A percentile compares a stretch with the other conserved stretches of the same genome.
These are phyloP conservation scores for Orychophragmus violaceus DNA, from an alignment of 345 rosid species.

Conservation along the genomic window DNA sequence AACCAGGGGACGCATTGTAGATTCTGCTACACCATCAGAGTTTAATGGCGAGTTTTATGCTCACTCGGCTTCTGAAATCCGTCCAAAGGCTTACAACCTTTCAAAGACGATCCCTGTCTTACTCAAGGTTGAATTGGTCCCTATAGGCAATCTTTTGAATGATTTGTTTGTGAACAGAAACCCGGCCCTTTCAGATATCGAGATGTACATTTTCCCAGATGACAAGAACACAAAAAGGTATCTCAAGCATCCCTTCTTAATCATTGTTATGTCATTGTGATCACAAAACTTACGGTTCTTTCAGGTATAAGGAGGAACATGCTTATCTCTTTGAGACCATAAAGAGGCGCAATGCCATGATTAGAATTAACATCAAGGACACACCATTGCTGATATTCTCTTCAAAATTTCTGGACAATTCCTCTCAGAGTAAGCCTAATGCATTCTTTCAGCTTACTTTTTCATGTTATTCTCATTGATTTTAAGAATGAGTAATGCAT, in stretches of 20 bases:
- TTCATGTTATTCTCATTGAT: not conserved
- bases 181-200: slow-evolving; percentile 48
- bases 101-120: slow-evolving; percentile 38
- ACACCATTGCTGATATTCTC: slow-evolving; percentile 61
- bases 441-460: not conserved
- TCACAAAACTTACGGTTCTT: not conserved
- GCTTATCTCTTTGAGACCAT: slow-evolving; percentile 32
- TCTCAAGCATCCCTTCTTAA: not conserved
- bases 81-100: slow-evolving; percentile 38
- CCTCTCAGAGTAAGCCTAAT: slow-evolving; percentile 41
- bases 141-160: slow-evolving; percentile 23
- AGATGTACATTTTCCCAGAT: slow-evolving; percentile 52
- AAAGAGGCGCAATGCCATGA: slow-evolving; percentile 36
- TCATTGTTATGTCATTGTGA: not conserved
- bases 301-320: slow-evolving; percentile 28
- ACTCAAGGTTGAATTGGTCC: slow-evolving; percentile 46
- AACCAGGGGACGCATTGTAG: slow-evolving; percentile 49
- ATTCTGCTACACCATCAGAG: slow-evolving; percentile 22
- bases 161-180: slow-evolving; percentile 34
- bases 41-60: slow-evolving; percentile 46
- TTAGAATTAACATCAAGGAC: slow-evolving; percentile 43
- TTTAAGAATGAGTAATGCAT: not conserved
- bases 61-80: slow-evolving; percentile 38
- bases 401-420: slow-evolving; percentile 44
- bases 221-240: slow-evolving; percentile 41